These are phyloP conservation scores for Cladophialophora immunda DNA, from an alignment of 2,329 filamentous ascomycete genomes.

Conservation along the genomic window DNA sequence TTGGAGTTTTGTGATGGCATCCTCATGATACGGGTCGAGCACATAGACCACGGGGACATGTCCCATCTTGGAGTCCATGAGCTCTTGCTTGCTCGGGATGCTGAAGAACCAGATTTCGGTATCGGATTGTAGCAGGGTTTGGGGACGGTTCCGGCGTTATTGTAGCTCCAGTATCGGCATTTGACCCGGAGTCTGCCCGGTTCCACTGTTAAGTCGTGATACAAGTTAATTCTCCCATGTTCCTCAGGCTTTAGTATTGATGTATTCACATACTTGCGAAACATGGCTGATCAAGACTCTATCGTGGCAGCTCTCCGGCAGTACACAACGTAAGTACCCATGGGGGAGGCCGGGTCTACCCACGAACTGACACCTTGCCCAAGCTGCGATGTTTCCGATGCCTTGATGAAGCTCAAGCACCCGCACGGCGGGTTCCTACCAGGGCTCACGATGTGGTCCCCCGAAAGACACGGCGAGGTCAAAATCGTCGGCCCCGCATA, in stretches of 20 bases:
- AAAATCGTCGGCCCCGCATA: conserved; percentile 46
- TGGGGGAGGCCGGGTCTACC: not conserved
- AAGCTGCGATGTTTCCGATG: conserved; percentile 40
- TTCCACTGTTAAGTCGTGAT: too few relatives aligned
- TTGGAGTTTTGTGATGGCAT: conserved; percentile 40
- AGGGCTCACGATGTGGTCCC: conserved; percentile 46
- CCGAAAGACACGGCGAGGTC: conserved; percentile 36
- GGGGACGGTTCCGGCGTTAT: too few relatives aligned
- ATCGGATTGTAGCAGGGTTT: too few relatives aligned
- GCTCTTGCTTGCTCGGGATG: not conserved
- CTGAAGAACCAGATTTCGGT: not conserved
- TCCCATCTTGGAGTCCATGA: not conserved
- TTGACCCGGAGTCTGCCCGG: too few relatives aligned
- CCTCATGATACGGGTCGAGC: conserved; percentile 44
- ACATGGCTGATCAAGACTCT: too few relatives aligned
- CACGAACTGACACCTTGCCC: not conserved
- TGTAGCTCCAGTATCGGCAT: too few relatives aligned
- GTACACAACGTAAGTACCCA: not conserved
- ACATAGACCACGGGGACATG: not conserved
- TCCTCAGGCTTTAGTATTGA: too few relatives aligned
- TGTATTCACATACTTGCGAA: too few relatives aligned
- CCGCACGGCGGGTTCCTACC: conserved; percentile 48
- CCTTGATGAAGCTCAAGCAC: conserved; percentile 46
- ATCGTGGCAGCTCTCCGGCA: too few relatives aligned
- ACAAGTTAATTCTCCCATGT: too few relatives aligned